A percentile compares a stretch with the other conserved stretches of the same genome.
These are phyloP conservation scores for Nematocida major DNA, from an alignment of 371 early-diverging fungal genomes.

Conservation along the genomic window DNA sequence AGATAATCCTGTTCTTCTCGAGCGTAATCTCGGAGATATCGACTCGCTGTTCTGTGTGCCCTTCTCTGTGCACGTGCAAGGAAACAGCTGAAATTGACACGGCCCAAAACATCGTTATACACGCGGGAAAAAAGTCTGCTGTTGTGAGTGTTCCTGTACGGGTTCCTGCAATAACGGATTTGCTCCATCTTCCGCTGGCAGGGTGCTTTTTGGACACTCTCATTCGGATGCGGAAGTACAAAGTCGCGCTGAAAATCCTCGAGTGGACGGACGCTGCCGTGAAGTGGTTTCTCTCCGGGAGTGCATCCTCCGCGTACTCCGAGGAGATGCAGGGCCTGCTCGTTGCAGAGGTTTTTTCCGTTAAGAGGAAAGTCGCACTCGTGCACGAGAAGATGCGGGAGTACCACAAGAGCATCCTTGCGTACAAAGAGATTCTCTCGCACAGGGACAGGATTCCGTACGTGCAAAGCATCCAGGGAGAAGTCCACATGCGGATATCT, in stretches of 20 bases:
- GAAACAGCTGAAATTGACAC: slow-evolving; percentile 13
- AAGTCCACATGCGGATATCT: slow-evolving; percentile 55
- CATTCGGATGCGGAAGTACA: slow-evolving; percentile 25
- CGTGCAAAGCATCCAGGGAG: slow-evolving; percentile 13
- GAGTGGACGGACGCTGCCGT: background rate
- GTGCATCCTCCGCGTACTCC: background rate
- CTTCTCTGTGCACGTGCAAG: slow-evolving; percentile 18
- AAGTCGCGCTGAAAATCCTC: slow-evolving; percentile 4
- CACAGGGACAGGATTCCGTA: background rate
- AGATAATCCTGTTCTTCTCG: slow-evolving; percentile 30
- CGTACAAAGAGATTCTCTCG: slow-evolving; percentile 51
- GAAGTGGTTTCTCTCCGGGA: background rate
- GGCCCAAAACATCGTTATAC: slow-evolving; percentile 13
- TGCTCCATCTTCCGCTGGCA: slow-evolving; percentile 15
- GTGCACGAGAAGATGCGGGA: slow-evolving; percentile 26
- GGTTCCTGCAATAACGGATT: background rate
- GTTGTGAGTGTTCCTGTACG: slow-evolving; percentile 6
- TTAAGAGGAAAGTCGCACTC: slow-evolving; percentile 35
- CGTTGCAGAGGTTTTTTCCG: background rate
- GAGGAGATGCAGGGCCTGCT: background rate
- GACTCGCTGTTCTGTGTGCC: background rate
- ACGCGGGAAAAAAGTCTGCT: slow-evolving; percentile 1
- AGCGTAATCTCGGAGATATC: slow-evolving; percentile 11
- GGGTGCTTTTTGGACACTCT: slow-evolving; percentile 26
- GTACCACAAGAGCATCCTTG: slow-evolving; percentile 41